These are phyloP conservation scores for Claviceps digitariae DNA, from an alignment of 2,329 filamentous ascomycete genomes.

Conservation along the genomic window DNA sequence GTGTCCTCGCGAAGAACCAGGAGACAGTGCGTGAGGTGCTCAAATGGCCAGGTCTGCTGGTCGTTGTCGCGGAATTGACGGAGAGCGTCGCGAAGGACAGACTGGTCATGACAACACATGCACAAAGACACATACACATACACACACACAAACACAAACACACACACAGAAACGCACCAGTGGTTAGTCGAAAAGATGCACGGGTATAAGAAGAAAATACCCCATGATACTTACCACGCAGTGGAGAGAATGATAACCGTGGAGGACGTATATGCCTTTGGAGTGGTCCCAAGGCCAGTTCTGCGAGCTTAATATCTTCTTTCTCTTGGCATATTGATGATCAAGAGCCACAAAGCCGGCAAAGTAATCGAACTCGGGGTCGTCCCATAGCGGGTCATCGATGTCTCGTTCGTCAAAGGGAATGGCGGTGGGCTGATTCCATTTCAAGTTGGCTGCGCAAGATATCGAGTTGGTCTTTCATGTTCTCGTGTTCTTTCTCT, in stretches of 20 bases:
- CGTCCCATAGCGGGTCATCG: slow-evolving; percentile 4
- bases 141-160: neutral
- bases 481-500: neutral
- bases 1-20: slow-evolving; percentile 15
- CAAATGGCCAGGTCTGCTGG: neutral
- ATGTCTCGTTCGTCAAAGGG: slow-evolving; percentile 5
- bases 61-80: slow-evolving; percentile 6
- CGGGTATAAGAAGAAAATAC: neutral
- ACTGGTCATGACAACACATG: slow-evolving; percentile 2
- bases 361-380: slow-evolving; percentile 1
- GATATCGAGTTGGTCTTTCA: neutral
- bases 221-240: slow-evolving; percentile 10
- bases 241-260: slow-evolving; percentile 17
- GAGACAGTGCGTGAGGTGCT: slow-evolving; percentile 13
- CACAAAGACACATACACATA: neutral
- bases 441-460: neutral
- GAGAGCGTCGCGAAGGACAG: neutral
- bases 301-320: slow-evolving; percentile 12
- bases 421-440: neutral
- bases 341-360: slow-evolving; percentile 1
- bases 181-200: neutral
- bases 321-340: slow-evolving; percentile 9
- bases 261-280: slow-evolving; percentile 16
- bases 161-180: neutral
- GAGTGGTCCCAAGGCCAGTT: slow-evolving; percentile 18